Conservation (phyloP, 352 stramenopile genomes). For the Phytophthora fragariae region DNA sequence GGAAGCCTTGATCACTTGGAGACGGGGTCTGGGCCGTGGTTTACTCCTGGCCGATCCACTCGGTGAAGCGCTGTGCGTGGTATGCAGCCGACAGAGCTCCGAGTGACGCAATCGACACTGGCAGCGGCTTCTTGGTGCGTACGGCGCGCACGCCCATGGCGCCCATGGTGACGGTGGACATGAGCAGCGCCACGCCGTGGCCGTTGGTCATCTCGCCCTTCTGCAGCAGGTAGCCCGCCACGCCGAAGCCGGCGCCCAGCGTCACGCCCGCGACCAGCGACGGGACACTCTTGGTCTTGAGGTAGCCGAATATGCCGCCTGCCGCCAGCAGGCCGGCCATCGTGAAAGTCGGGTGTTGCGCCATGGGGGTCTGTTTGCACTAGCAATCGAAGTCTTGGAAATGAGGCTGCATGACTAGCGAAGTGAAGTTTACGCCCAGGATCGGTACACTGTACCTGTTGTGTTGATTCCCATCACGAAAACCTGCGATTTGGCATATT, state of each 20-base stretch:
- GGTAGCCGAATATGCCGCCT: conserved; percentile 84
- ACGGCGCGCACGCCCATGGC: conserved; percentile 87
- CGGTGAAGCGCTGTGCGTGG: conserved; percentile 79
- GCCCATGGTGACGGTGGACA: conserved; percentile 87
- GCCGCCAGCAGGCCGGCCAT: conserved; percentile 74
- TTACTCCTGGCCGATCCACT: conserved; percentile 89
- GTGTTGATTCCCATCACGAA: background rate
- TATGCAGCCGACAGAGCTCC: conserved; percentile 84
- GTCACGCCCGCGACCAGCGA: conserved; percentile 84
- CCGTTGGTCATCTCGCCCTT: conserved; percentile 85
- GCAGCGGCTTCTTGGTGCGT: conserved; percentile 74
- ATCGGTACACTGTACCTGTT: conserved; percentile 17
- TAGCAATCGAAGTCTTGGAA: background rate
- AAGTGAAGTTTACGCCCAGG: conserved; percentile 10
- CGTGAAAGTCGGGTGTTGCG: conserved; percentile 87
- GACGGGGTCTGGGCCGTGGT: background rate
- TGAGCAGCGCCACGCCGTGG: conserved; percentile 80
- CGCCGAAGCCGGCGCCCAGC: conserved; percentile 80
- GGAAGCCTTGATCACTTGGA: background rate
- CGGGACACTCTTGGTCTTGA: conserved; percentile 80
- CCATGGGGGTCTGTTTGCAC: conserved; percentile 40
- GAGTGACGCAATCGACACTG: conserved; percentile 77
- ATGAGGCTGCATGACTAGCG: conserved; percentile 1
- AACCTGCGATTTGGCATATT: background rate
- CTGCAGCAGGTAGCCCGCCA: conserved; percentile 83